Base-by-base conservation (phyloP, 2,329 filamentous ascomycete species). In the Penicillium corylophilum region DNA sequence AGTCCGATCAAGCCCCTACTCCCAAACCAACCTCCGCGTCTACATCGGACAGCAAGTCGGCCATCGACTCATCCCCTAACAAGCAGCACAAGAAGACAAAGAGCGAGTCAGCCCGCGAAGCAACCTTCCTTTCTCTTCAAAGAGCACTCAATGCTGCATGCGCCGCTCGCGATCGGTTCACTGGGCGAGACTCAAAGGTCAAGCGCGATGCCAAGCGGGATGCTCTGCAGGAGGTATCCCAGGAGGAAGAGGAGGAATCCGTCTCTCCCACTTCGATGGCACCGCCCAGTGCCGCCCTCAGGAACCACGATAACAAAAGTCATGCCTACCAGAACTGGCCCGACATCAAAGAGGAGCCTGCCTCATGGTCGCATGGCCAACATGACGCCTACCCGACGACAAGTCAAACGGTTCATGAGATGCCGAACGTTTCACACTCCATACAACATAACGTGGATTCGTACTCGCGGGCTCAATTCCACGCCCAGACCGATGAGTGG, bases 101-200 rank as follows among this genome's bases (percentile, higher is more conserved):
- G 42, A 73, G 67, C 46, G 71, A 74, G 44, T 65, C 68, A 7
- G 64, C 67, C 28, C 70, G 72, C 15, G 72, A 74, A 52, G 71
- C 72, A 36, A 74, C 71, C 15, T 74, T 74, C 59, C 71, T 69
- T 9, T 76, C 74, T n/a, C 60, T 76, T 42, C 74, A 76, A 56
- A 64, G 74, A 51, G 72, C 73, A n/a, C 64, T 76, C 44, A 71
- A 69, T 50, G 71, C 72, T 35, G 72, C 73, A 10, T 71, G 71
- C 49, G 71, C 72, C 42, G 72, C 71, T 44, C 70, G 70, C 20
- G 65, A 64, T 29, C 63, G 67, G 23, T 71, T 68, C 50, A 56
- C 59, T 36, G 48, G 50, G 24, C 59, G 60, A 41, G 56, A 60
- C 36, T 62, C 59, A 10, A 51, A 53, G 18, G 54, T 51, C 42